A percentile compares a stretch with the other conserved stretches of the same genome.
Evolutionary conservation across 306 rosid genomes (phyloP).

Genomic region (Luffa acutangula): DNA sequence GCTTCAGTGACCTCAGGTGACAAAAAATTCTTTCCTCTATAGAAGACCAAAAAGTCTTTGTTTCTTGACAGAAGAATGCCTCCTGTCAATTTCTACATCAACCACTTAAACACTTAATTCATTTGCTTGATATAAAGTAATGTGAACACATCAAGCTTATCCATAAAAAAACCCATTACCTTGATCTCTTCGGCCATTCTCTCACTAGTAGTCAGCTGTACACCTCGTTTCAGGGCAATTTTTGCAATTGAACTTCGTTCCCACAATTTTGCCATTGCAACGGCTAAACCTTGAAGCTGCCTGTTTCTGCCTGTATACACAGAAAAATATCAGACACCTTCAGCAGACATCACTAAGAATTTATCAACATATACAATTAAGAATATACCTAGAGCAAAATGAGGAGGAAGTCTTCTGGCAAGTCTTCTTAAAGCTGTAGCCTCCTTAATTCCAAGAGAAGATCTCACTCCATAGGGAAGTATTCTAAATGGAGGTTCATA

Average conservation of each 20-base stretch:
- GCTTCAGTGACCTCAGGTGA: slow-evolving; percentile 68
- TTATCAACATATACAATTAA: slow-evolving; percentile 6
- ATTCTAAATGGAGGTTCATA: slow-evolving; percentile 84
- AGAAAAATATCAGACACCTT: slow-evolving; percentile 13
- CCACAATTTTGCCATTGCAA: slow-evolving; percentile 79
- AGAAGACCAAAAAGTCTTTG: slow-evolving; percentile 90
- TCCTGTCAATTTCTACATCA: slow-evolving; percentile 78
- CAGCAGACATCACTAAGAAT: slow-evolving; percentile 11
- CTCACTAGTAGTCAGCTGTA: slow-evolving; percentile 91
- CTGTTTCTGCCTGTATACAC: slow-evolving; percentile 64
- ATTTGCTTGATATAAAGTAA: neutral
- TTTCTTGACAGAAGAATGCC: slow-evolving; percentile 78
- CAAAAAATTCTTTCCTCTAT: slow-evolving; percentile 78
- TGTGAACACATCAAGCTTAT: neutral
- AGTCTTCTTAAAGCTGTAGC: slow-evolving; percentile 72
- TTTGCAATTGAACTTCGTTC: slow-evolving; percentile 79
- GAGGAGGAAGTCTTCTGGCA: slow-evolving; percentile 95
- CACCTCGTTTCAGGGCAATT: slow-evolving; percentile 95
- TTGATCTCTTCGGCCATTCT: slow-evolving; percentile 98
- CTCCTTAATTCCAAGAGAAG: slow-evolving; percentile 60
- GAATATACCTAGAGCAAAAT: slow-evolving; percentile 75
- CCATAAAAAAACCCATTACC: slow-evolving; percentile 30
- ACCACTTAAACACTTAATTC: neutral
- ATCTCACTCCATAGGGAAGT: slow-evolving; percentile 86
- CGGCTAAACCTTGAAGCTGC: slow-evolving; percentile 88